Evolutionary conservation across 202 grass and related monocot species (phyloP), one percentile per base, ranked within the genome.

Genomic region (Musa balbisiana): DNA sequence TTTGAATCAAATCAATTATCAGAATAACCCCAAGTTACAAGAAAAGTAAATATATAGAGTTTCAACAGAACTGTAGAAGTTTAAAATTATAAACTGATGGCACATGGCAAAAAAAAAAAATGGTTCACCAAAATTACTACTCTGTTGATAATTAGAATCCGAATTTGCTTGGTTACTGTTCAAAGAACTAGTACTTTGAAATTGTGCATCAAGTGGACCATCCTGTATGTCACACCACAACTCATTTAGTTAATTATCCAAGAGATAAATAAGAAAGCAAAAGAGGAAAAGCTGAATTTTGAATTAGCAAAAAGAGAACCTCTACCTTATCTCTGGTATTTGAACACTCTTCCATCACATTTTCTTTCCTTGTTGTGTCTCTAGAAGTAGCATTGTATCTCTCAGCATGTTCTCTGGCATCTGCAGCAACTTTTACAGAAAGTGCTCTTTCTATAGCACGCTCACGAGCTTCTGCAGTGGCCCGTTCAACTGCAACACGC

Each of bases 401-500:
- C 58, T 89, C 90, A 50, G 85, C 87, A 81, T 86, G 79, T 55
- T 93, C 90, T 66, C 83, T 85, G 71, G 80, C 84, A 88, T 99
- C 84, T 65, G 79, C 85, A 90, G 87, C 85, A 85, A 80, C 83
- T 81, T 89, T 89, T 29, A 79, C 88, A 71, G 95, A 87, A 81
- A 89, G 86, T 79, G 91, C 87, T 80, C 84, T 99, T 81, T 90
- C 88, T 62, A 92, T 87, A 55, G 91, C 91, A 75, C 91, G 88
- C 82, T 90, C 91, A 8, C 85, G 82, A 83, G 88, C 87, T 89
- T 99, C 95, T 16, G 83, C 78, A 52, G 85, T 99, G 77, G 95
- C 95, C 81, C 89, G 84, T 80, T 92, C 89, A 74, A 92, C 89
- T 76, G 91, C 89, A 76, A 89, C 91, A 84, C 95, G 89, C 87